These are phyloP conservation scores for Eucalyptus viminalis DNA, from an alignment of 345 rosid genomes.

Conservation along the genomic window DNA sequence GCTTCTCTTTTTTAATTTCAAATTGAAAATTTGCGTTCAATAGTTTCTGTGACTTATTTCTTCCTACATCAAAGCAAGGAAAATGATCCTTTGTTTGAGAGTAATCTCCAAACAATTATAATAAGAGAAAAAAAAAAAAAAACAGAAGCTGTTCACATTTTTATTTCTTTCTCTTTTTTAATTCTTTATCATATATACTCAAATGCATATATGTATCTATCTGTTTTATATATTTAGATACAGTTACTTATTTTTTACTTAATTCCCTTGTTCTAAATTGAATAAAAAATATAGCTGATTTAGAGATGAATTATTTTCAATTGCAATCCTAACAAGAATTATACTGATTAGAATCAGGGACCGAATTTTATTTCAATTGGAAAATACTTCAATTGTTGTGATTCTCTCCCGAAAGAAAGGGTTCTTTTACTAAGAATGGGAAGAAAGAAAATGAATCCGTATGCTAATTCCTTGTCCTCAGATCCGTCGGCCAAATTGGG, in stretches of 20 bases:
- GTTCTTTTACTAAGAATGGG: neutral
- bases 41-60: neutral
- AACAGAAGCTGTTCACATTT: neutral
- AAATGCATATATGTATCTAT: neutral
- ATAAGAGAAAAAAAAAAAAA: neutral
- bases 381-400: neutral
- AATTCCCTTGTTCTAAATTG: neutral
- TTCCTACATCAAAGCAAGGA: neutral
- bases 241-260: neutral
- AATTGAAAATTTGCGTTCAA: neutral
- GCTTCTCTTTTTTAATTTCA: neutral
- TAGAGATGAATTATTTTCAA: neutral
- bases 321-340: neutral
- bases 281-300: neutral
- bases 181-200: neutral
- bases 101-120: neutral
- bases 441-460: neutral
- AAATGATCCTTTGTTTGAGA: neutral
- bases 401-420: neutral
- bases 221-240: neutral
- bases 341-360: neutral
- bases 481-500: neutral
- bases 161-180: neutral
- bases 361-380: neutral
- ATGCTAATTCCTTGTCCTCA: neutral